phyloP scores from a whole-genome alignment of 306 rosid species.

The Fagus sylvatica region DNA sequence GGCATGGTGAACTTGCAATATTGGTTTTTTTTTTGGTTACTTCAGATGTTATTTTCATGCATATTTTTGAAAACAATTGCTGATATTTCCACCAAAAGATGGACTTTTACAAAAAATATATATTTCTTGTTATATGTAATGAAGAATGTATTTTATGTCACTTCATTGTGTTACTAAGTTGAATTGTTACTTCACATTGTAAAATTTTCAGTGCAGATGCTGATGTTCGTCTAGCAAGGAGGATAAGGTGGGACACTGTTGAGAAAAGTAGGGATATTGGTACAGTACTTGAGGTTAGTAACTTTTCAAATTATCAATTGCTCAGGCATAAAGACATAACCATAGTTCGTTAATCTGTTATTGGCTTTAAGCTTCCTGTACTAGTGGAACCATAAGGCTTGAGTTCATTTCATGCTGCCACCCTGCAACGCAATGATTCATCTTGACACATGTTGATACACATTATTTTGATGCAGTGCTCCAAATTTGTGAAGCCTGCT shows the following conservation, averaged over 20 bases:
- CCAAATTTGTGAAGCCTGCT: constrained; percentile 97
- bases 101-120: not conserved
- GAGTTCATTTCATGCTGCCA: constrained; percentile 16
- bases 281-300: constrained; percentile 84
- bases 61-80: not conserved
- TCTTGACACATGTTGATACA: constrained; percentile 19
- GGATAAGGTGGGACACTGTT: constrained; percentile 89
- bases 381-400: constrained; percentile 11
- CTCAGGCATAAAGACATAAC: not conserved
- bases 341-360: constrained; percentile 1
- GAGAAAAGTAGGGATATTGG: constrained; percentile 86
- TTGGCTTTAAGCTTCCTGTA: constrained; percentile 2
- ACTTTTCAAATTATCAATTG: constrained; percentile 24
- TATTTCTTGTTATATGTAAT: constrained; percentile 19
- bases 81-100: not conserved
- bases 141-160: not conserved
- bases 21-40: not conserved
- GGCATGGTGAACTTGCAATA: too few relatives aligned
- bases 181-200: constrained; percentile 63
- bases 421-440: constrained; percentile 1
- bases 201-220: constrained; percentile 99
- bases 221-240: constrained; percentile 98
- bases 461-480: constrained; percentile 69
- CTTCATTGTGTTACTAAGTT: constrained; percentile 38
- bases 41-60: constrained; percentile 21